These are phyloP conservation scores for Boletus rubroflammeus DNA, from an alignment of 768 basidiomycete genomes.

Conservation along the genomic window DNA sequence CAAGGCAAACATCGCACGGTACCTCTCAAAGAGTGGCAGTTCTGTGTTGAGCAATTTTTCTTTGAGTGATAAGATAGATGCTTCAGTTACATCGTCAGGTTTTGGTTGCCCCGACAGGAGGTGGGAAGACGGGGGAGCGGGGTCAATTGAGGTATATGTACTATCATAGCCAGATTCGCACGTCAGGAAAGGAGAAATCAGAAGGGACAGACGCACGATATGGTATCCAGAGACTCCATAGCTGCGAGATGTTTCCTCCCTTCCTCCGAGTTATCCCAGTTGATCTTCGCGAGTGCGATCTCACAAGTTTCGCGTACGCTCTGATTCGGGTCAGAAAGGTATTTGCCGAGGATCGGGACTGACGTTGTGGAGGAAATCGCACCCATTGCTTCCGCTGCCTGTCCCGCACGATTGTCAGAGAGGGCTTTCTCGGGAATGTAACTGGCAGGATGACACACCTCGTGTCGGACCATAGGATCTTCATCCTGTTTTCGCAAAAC, in stretches of 20 bases:
- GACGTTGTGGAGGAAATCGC: slow-evolving; percentile 75
- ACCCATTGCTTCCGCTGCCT: slow-evolving; percentile 99
- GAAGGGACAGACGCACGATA: slow-evolving; percentile 33
- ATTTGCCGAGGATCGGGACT: slow-evolving; percentile 66
- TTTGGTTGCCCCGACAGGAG: slow-evolving; percentile 54
- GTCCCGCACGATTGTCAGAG: slow-evolving; percentile 16
- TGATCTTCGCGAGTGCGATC: slow-evolving; percentile 92
- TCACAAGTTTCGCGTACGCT: slow-evolving; percentile 94
- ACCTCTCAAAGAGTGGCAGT: slow-evolving; percentile 83
- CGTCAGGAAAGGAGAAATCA: background rate
- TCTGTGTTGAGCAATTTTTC: slow-evolving; percentile 59
- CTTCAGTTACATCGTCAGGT: slow-evolving; percentile 46
- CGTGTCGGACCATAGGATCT: slow-evolving; percentile 97
- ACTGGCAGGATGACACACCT: slow-evolving; percentile 47
- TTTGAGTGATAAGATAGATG: slow-evolving; percentile 52
- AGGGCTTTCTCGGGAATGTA: background rate
- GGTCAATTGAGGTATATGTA: slow-evolving; percentile 80
- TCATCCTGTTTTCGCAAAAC: slow-evolving; percentile 69
- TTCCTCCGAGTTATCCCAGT: slow-evolving; percentile 84
- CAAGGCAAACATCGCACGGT: slow-evolving; percentile 97
- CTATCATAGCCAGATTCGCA: slow-evolving; percentile 34
- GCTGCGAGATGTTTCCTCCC: slow-evolving; percentile 45
- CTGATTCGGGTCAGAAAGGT: slow-evolving; percentile 64
- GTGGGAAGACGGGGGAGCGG: slow-evolving; percentile 74
- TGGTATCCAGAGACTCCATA: slow-evolving; percentile 29